Conservation (phyloP, 2,329 filamentous ascomycete species). For the Hortaea werneckii region DNA sequence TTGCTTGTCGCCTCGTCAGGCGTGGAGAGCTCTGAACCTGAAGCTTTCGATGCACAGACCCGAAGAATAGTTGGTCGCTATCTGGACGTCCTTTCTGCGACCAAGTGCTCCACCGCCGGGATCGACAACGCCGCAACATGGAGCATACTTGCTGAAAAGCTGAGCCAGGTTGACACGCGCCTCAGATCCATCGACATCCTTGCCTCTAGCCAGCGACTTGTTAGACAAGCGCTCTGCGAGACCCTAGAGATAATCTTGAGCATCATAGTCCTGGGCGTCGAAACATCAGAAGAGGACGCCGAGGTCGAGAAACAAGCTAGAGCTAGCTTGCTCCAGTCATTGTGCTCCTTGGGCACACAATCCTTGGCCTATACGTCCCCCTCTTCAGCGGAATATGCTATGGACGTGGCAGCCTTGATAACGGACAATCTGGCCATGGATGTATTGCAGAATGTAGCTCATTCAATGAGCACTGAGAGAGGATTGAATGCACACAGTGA, state of each 20-base stretch:
- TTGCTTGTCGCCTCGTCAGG: constrained; percentile 10
- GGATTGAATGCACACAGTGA: constrained; percentile 26
- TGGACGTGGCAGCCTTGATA: constrained; percentile 34
- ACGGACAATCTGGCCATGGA: constrained; percentile 33
- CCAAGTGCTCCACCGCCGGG: constrained; percentile 10
- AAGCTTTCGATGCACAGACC: neutral
- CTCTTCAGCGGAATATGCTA: constrained; percentile 29
- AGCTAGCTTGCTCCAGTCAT: constrained; percentile 17
- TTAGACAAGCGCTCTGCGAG: neutral
- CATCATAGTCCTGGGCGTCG: constrained; percentile 29
- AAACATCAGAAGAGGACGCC: constrained; percentile 16
- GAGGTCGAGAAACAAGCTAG: constrained; percentile 20
- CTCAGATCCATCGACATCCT: constrained; percentile 3
- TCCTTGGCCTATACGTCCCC: constrained; percentile 27
- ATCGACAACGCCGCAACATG: constrained; percentile 7
- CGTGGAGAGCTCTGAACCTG: constrained; percentile 2
- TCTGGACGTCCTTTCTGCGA: constrained; percentile 20
- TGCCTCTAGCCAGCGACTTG: constrained; percentile 1
- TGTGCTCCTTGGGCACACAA: constrained; percentile 30
- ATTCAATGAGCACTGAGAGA: constrained; percentile 3
- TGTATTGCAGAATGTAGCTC: constrained; percentile 22
- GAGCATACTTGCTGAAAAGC: constrained; percentile 18
- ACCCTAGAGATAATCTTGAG: constrained; percentile 26
- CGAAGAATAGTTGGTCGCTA: constrained; percentile 6
- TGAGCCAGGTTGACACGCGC: constrained; percentile 13